Evolutionary conservation across 2,329 filamentous ascomycete species (phyloP), one percentile per base, ranked within the genome.

Genomic region (Talaromyces pinophilus): DNA sequence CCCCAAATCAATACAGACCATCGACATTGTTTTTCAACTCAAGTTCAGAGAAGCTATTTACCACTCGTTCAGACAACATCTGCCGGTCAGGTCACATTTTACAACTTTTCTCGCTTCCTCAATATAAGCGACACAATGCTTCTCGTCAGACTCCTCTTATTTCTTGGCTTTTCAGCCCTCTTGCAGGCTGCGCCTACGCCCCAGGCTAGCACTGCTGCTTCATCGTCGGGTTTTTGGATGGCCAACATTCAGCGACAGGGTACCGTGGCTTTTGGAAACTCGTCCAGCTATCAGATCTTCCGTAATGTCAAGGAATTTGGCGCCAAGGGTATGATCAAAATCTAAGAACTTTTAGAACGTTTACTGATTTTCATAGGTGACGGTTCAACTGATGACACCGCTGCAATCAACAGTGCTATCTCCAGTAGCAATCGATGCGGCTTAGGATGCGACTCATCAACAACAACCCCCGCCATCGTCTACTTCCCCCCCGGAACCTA

Each of bases 401-500:
- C 80, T 0, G 92, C 93, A 65, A 97, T 98, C 85, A 97, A 97
- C 81, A 78, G 82, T 48, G 93, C 93, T 70, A 90, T 97, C 73
- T 84, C 86, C 5, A 86, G 87, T n/a, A 92, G 92, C 33, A 83
- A 85, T 72, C 91, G 94, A 52, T 98, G 94, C 75, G 92, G 92
- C 46, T 76, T 86, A 69, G 87, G 88, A 69, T 98, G 94, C 76
- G 91, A 95, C 76, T 96, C 92, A 1, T 87, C 86, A 38, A 98
- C 94, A 2, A 86, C 86, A n/a, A 87, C 88, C 1, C 94, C 94
- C 0, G 94, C 92, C 30, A 82, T 98, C 15, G 88, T 98, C 63
- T 98, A 96, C 83, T 96, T 98, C 82, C 93, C 93, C 46, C 84
- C 92, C 11, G 93, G 94, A 70, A 96, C 88, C 65, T 98, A 97